These are phyloP conservation scores for Pilasporangium apinafurcum DNA, from an alignment of 352 stramenopile genomes.

Conservation along the genomic window DNA sequence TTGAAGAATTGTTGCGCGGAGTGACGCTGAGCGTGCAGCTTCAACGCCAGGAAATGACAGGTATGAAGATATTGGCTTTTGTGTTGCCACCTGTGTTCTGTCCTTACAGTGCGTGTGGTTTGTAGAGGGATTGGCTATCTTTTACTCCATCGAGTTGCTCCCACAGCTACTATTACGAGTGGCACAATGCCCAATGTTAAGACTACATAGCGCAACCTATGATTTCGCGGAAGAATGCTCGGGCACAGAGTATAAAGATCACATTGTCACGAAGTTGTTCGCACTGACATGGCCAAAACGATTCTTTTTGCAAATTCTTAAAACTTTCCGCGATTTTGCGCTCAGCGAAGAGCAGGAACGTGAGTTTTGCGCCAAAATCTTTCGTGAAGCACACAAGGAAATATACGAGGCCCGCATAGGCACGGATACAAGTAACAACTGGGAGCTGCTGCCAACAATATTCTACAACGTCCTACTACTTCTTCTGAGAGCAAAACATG, in stretches of 20 bases:
- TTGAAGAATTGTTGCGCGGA: slow-evolving; percentile 29
- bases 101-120: neutral
- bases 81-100: neutral
- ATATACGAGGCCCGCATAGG: slow-evolving; percentile 6
- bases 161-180: slow-evolving; percentile 35
- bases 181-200: slow-evolving; percentile 13
- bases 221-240: slow-evolving; percentile 11
- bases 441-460: slow-evolving; percentile 29
- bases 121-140: slow-evolving; percentile 18
- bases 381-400: slow-evolving; percentile 23
- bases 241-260: slow-evolving; percentile 18
- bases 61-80: neutral
- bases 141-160: slow-evolving; percentile 37
- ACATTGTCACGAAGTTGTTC: slow-evolving; percentile 22
- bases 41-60: slow-evolving; percentile 12
- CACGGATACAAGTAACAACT: slow-evolving; percentile 6
- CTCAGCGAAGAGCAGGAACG: slow-evolving; percentile 23
- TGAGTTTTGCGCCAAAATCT: slow-evolving; percentile 32
- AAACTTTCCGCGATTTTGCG: slow-evolving; percentile 34
- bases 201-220: slow-evolving; percentile 10
- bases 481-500: slow-evolving; percentile 15
- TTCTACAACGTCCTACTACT: slow-evolving; percentile 37
- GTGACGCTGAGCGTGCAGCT: slow-evolving; percentile 15
- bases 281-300: slow-evolving; percentile 27
- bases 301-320: slow-evolving; percentile 45